Evolutionary conservation across 331 rosid genomes (phyloP).

Genomic region (Phaseolus coccineus): DNA sequence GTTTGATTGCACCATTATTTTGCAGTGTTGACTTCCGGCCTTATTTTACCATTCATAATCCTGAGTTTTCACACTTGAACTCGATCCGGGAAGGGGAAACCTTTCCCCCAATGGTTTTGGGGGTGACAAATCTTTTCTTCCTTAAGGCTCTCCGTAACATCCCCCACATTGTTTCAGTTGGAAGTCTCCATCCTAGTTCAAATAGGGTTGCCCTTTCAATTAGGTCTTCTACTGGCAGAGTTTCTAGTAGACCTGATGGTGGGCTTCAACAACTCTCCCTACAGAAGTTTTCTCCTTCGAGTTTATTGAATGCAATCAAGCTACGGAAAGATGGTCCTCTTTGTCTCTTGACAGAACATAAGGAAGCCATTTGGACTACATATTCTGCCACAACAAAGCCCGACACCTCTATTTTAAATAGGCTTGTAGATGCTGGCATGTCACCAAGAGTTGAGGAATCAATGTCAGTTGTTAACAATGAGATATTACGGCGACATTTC

Average conservation of each 20-base stretch:
- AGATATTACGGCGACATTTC: slow-evolving; percentile 85
- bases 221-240: slow-evolving; percentile 64
- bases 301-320: slow-evolving; percentile 75
- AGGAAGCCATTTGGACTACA: slow-evolving; percentile 89
- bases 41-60: slow-evolving; percentile 89
- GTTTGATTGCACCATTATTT: slow-evolving; percentile 87
- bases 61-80: slow-evolving; percentile 73
- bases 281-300: slow-evolving; percentile 78
- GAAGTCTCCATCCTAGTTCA: slow-evolving; percentile 71
- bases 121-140: slow-evolving; percentile 93
- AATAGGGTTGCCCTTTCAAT: slow-evolving; percentile 58
- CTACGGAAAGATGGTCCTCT: slow-evolving; percentile 89
- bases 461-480: slow-evolving; percentile 93
- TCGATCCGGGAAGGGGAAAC: slow-evolving; percentile 70
- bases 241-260: slow-evolving; percentile 61
- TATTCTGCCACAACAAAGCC: slow-evolving; percentile 82
- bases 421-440: slow-evolving; percentile 88
- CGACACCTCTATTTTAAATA: slow-evolving; percentile 81
- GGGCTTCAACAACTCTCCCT: slow-evolving; percentile 77
- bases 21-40: slow-evolving; percentile 89
- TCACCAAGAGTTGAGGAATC: slow-evolving; percentile 94
- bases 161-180: slow-evolving; percentile 86
- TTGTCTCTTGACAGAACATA: slow-evolving; percentile 93
- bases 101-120: slow-evolving; percentile 83
- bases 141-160: slow-evolving; percentile 76